Evolutionary conservation across 371 early-diverging fungal species (phyloP).

Genomic region (Apophysomyces sp.): DNA sequence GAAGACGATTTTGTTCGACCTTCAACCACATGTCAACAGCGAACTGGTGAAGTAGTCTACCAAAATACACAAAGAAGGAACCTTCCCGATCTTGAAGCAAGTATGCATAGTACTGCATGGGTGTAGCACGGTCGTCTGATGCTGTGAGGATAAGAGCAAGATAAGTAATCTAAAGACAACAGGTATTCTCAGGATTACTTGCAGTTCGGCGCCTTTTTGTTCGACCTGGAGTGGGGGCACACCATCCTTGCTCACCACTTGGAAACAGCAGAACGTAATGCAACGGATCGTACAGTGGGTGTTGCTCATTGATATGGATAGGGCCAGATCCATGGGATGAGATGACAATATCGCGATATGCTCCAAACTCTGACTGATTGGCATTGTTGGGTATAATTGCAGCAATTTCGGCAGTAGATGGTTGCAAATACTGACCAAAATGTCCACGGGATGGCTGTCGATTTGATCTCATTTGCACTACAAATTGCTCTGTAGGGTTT

Average conservation of each 20-base stretch:
- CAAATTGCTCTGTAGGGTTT: too few species aligned
- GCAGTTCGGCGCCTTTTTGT: background rate
- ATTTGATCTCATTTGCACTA: too few species aligned
- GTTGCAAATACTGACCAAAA: too few species aligned
- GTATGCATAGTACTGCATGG: constrained; percentile 1
- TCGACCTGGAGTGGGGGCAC: background rate
- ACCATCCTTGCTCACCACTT: constrained; percentile 2
- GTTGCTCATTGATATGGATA: constrained; percentile 3
- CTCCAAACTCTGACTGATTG: constrained; percentile 3
- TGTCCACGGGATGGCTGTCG: too few species aligned
- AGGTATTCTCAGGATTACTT: background rate
- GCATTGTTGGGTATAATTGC: background rate
- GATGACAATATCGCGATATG: constrained; percentile 3
- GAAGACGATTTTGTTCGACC: constrained; percentile 4
- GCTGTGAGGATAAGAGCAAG: too few species aligned
- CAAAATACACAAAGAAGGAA: background rate
- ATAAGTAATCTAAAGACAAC: too few species aligned
- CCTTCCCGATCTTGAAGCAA: background rate
- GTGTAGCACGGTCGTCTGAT: background rate
- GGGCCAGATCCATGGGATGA: background rate
- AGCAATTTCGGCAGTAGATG: too few species aligned
- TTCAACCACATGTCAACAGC: constrained; percentile 8
- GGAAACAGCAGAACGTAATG: constrained; percentile 9
- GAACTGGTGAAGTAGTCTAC: constrained; percentile 7
- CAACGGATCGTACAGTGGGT: constrained; percentile 8